Evolutionary conservation across 2,329 filamentous ascomycete species (phyloP).

Genomic region (Truncatella angustata): DNA sequence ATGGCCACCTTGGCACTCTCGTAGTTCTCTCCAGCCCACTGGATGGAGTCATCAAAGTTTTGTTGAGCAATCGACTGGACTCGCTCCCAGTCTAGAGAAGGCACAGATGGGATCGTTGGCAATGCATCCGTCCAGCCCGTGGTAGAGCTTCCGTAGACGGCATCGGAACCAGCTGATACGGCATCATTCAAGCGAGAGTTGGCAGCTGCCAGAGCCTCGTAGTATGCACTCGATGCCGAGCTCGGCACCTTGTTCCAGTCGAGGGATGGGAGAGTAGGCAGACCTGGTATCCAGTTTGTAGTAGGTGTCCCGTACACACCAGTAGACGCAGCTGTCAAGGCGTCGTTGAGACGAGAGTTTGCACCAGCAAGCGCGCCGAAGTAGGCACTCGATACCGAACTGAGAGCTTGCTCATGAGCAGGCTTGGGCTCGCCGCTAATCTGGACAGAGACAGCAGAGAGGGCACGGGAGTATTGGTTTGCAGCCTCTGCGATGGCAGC

Average conservation of each 20-base stretch:
- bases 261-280: slow-evolving; percentile 36
- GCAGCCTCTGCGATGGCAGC: slow-evolving; percentile 64
- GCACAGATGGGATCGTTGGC: too few species aligned
- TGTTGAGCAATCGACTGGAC: slow-evolving; percentile 67
- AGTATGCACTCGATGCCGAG: too few species aligned
- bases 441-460: slow-evolving; percentile 64
- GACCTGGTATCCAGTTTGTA: slow-evolving; percentile 32
- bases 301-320: slow-evolving; percentile 48
- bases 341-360: slow-evolving; percentile 55
- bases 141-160: too few species aligned
- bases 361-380: slow-evolving; percentile 63
- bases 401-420: slow-evolving; percentile 65
- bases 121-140: too few species aligned
- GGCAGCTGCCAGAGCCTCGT: too few species aligned
- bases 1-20: slow-evolving; percentile 65
- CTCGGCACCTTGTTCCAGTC: too few species aligned
- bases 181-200: too few species aligned
- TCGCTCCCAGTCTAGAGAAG: slow-evolving; percentile 44
- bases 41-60: slow-evolving; percentile 67
- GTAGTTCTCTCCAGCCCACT: slow-evolving; percentile 69
- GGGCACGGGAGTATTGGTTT: slow-evolving; percentile 66
- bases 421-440: slow-evolving; percentile 69
- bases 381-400: slow-evolving; percentile 67
- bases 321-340: slow-evolving; percentile 51
- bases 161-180: too few species aligned